Base-by-base conservation (phyloP, 2,329 filamentous ascomycete species). In the Gaeumannomyces tritici region DNA sequence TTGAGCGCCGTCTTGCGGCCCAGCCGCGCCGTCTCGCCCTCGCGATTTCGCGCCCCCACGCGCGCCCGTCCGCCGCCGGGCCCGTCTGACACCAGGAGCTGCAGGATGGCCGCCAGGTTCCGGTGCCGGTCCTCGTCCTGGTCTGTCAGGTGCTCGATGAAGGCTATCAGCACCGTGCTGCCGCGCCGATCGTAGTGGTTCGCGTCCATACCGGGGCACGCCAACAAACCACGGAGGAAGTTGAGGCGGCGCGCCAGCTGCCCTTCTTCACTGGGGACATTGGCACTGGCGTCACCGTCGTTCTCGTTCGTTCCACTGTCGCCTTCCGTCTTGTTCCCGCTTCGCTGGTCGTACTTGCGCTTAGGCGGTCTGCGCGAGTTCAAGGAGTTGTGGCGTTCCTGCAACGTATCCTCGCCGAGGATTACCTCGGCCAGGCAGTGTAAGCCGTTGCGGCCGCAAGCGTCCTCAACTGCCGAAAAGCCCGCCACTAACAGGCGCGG, bases 401-500 rank as follows among this genome's bases (percentile, higher is more conserved):
- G 71, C 18, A 73, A 69, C 11, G 73, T 75, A 4, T 71, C 70
- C 35, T 71, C 62, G 65, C 31, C 31, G 1, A 84, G 70, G n/a
- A 77, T 77, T 7, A 79, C 80, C 64, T 80, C 77, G 2, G 83
- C 83, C n/a, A 86, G 77, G 64, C 81, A 84, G 66, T 86, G 83
- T 21, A 86, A 73, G 11, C 78, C 82, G 64, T 86, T 86, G 28
- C 81, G 79, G 6, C 83, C 83, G 6, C 77, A 69, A 1, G 70
- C 54, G 65, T 82, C 78, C 65, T 35, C 31, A 7, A 35, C 31
- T 12, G 31, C 31, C 31, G 31, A 35, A 35, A 35, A 35, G 31
- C 31, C 31, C 31, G 31, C 31, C 31, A 35, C 31, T 35, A 35
- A 35, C 31, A 35, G 31, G 31, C 31, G 31, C 31, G 31, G 31